Conservation (phyloP, 1,284 basidiomycete species). For the Irpex sp. region DNA sequence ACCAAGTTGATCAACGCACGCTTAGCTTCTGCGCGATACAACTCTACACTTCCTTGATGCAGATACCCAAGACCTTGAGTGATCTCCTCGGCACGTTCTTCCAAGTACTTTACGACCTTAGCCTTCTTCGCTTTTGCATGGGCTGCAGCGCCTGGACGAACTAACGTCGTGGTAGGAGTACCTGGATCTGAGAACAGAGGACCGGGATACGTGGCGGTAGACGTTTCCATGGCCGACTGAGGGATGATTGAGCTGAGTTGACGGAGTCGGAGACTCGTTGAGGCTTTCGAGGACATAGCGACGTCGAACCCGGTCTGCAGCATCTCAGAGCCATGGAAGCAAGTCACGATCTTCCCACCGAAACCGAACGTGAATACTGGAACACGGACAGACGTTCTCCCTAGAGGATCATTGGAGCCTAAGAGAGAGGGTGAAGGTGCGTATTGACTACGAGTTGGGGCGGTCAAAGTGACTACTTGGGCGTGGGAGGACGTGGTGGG, state of each 20-base stretch:
- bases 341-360: slow-evolving; percentile 82
- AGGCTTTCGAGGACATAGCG: slow-evolving; percentile 67
- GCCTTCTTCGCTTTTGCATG: slow-evolving; percentile 82
- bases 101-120: slow-evolving; percentile 74
- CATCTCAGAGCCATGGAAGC: slow-evolving; percentile 74
- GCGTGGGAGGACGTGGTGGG: slow-evolving; percentile 12
- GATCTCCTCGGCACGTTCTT: slow-evolving; percentile 73
- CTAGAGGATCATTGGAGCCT: slow-evolving; percentile 81
- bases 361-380: slow-evolving; percentile 89
- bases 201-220: slow-evolving; percentile 71
- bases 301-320: slow-evolving; percentile 75
- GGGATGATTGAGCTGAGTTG: slow-evolving; percentile 68
- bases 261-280: slow-evolving; percentile 69
- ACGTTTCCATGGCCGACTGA: slow-evolving; percentile 56
- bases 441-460: slow-evolving; percentile 50
- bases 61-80: slow-evolving; percentile 75
- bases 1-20: slow-evolving; percentile 74
- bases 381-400: slow-evolving; percentile 67
- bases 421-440: slow-evolving; percentile 74
- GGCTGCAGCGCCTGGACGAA: slow-evolving; percentile 58
- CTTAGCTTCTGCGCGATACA: slow-evolving; percentile 71
- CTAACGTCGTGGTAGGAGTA: slow-evolving; percentile 60
- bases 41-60: slow-evolving; percentile 46
- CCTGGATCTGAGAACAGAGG: slow-evolving; percentile 81
- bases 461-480: slow-evolving; percentile 44